These are phyloP conservation scores for Kazachstania kunashirensis DNA, from an alignment of 805 yeast species.

Conservation along the genomic window DNA sequence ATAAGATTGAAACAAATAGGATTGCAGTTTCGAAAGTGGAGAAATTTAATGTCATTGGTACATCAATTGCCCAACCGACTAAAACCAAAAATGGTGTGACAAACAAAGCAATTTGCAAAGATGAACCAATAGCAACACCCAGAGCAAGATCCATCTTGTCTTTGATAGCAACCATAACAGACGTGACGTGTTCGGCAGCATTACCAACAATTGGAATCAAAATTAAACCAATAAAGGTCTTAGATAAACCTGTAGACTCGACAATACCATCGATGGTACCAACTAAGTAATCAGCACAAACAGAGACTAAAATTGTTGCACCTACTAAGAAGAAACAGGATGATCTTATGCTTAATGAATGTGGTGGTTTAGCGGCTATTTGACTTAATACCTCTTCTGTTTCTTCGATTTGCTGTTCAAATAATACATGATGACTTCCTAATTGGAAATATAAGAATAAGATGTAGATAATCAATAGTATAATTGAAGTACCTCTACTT, in stretches of 20 bases:
- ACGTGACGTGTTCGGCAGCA: constrained; percentile 98
- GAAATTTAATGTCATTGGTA: constrained; percentile 88
- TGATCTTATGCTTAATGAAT: constrained; percentile 40
- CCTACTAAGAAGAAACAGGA: constrained; percentile 46
- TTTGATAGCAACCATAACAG: constrained; percentile 87
- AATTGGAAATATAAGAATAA: constrained; percentile 81
- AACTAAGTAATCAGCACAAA: constrained; percentile 89
- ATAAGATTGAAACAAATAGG: constrained; percentile 78
- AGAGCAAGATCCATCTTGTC: constrained; percentile 96
- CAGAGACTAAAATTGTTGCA: constrained; percentile 71
- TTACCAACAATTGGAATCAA: constrained; percentile 95
- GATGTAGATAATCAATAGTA: constrained; percentile 66
- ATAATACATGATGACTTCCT: constrained; percentile 69
- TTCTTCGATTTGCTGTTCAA: constrained; percentile 45
- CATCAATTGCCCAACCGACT: constrained; percentile 84
- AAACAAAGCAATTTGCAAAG: constrained; percentile 89
- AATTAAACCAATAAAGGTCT: constrained; percentile 90
- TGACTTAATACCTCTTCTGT: constrained; percentile 29
- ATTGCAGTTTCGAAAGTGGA: constrained; percentile 91
- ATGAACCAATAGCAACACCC: constrained; percentile 94
- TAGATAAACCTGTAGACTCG: constrained; percentile 72
- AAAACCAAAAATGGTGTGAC: constrained; percentile 93
- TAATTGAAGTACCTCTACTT: constrained; percentile 78
- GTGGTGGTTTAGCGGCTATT: constrained; percentile 14
- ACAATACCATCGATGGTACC: constrained; percentile 90